Evolutionary conservation across 495 filamentous ascomycete genomes (phyloP), one percentile per base, ranked within the genome.

Genomic region (Aspergillus hancockii): DNA sequence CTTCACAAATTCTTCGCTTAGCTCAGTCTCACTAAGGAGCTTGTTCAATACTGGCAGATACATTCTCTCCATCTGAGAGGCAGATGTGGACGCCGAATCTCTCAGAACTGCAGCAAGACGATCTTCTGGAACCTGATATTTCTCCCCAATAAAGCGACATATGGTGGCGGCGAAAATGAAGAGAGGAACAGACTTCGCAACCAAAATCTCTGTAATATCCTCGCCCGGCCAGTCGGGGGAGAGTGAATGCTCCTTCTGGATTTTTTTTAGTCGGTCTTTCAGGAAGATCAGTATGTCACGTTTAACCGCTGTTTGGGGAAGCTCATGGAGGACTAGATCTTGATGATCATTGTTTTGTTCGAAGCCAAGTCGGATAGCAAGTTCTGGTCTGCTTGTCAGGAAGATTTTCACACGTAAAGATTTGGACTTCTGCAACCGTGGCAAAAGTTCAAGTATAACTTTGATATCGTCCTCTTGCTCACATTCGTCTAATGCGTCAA

Each of bases 401-500:
- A 77, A 71, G n/a, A 75, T 16, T 2, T 63, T 54, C 4, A 75
- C 31, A n/a, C 53, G n/a, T 6, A 67, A 14, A 7, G 38, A 59
- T 13, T 18, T 52, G 14, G 60, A 8, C n/a, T 61, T 18, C 43
- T 61, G 19, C 10, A 67, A n/a, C 56, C 59, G 52, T 13, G 62
- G 49, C 7, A 81, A 63, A 1, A 81, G 65, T 25, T 66, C 57
- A 31, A 84, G 72, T 34, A 84, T 69, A 8, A 58, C 32, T 53
- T 55, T 59, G 8, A 78, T 66, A 54, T 79, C 72, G n/a, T 74
- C 51, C 7, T 81, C 75, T 4, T 61, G n/a, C 0, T 75, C 79
- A 59, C 80, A 83, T 61, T 83, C 79, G 58, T 82, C 80, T n/a
- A 84, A 66, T 38, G 81, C 81, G 64, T 84, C 80, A 49, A 84